phyloP scores from a whole-genome alignment of 2,329 filamentous ascomycete species.

The Calonectria hawksworthii region DNA sequence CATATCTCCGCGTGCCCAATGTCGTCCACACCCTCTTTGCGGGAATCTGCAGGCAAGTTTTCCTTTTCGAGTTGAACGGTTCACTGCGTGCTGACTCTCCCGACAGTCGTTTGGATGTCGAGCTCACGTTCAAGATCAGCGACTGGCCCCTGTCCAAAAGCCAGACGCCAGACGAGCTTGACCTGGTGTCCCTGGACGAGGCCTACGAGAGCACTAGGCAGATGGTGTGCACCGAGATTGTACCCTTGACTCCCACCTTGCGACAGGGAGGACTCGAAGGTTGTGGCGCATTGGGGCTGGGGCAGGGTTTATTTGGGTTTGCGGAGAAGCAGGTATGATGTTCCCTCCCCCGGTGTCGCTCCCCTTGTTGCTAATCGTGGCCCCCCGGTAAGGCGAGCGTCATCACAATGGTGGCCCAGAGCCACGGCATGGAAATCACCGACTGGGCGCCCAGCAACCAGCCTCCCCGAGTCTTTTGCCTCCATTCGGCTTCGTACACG shows the following conservation, averaged over 20 bases:
- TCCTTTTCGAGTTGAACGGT: too few relatives aligned
- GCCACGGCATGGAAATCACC: neutral
- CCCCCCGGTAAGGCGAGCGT: neutral
- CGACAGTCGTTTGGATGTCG: neutral
- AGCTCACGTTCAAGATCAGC: neutral
- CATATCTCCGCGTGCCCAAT: neutral
- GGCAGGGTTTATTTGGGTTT: slow-evolving; percentile 2
- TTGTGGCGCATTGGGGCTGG: slow-evolving; percentile 2
- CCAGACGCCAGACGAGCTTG: neutral
- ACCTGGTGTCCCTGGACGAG: neutral
- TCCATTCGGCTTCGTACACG: neutral
- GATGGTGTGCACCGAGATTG: neutral
- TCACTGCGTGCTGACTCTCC: neutral
- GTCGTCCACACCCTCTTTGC: neutral
- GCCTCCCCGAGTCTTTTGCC: neutral
- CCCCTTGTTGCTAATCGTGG: neutral
- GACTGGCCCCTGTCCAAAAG: neutral
- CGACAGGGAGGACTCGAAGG: neutral
- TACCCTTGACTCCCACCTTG: neutral
- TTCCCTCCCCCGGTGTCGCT: neutral
- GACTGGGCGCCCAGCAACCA: neutral
- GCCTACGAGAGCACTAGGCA: neutral
- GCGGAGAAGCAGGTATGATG: neutral
- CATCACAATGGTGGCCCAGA: slow-evolving; percentile 2
- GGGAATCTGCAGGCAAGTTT: neutral